These are phyloP conservation scores for Cordyceps pruinosa DNA, from an alignment of 2,329 filamentous ascomycete species.

Conservation along the genomic window DNA sequence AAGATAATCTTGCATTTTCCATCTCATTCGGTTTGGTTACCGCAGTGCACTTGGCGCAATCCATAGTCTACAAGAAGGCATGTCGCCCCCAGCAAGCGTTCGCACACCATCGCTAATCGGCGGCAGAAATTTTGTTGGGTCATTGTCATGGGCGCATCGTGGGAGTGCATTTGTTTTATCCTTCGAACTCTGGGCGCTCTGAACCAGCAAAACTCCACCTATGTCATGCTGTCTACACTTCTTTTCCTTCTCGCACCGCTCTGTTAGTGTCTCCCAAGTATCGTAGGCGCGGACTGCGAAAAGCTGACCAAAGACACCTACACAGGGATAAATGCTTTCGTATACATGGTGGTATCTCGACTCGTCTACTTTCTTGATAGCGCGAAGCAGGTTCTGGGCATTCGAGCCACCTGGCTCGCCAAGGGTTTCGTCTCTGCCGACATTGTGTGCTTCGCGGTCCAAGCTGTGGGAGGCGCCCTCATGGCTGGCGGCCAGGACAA, in stretches of 20 bases:
- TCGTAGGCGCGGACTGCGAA: background rate
- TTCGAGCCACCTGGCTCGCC: slow-evolving; percentile 29
- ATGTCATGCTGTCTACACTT: slow-evolving; percentile 15
- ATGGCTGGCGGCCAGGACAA: slow-evolving; percentile 14
- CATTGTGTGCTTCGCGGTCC: slow-evolving; percentile 26
- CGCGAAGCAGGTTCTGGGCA: slow-evolving; percentile 25
- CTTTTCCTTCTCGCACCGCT: slow-evolving; percentile 23
- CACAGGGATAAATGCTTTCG: slow-evolving; percentile 36
- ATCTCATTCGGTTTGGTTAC: slow-evolving; percentile 10
- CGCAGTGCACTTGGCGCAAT: slow-evolving; percentile 6
- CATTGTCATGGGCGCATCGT: slow-evolving; percentile 25
- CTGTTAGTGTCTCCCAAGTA: slow-evolving; percentile 16
- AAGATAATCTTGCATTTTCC: slow-evolving; percentile 14
- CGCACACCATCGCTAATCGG: background rate
- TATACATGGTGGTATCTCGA: slow-evolving; percentile 36
- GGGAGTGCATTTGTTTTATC: slow-evolving; percentile 24
- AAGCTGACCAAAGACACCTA: background rate
- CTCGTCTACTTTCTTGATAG: slow-evolving; percentile 36
- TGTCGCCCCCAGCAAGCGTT: background rate
- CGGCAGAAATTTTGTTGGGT: slow-evolving; percentile 24
- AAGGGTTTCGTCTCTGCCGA: slow-evolving; percentile 33
- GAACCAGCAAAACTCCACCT: slow-evolving; percentile 19
- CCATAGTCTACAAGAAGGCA: slow-evolving; percentile 14
- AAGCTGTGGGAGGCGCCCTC: slow-evolving; percentile 24
- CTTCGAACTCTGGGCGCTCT: slow-evolving; percentile 23